Percentiles rank a stretch among this genome's conserved stretches.
Conservation (phyloP, 495 filamentous ascomycete genomes). For the Penicillium mononematosum region DNA sequence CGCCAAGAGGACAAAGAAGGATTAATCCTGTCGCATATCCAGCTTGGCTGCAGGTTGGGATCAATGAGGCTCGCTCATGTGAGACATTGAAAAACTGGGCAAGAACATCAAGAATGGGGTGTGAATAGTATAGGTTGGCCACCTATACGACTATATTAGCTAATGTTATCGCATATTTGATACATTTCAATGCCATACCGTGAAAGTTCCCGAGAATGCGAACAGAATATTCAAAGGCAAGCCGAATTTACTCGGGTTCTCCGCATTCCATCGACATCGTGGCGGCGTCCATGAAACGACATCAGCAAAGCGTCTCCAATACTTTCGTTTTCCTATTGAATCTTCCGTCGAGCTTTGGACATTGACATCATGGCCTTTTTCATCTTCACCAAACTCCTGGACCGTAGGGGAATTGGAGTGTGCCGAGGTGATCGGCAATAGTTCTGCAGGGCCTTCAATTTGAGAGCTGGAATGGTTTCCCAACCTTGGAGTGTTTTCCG, state of each 20-base stretch:
- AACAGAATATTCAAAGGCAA: conserved; percentile 62
- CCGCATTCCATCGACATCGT: conserved; percentile 57
- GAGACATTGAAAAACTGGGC: conserved; percentile 60
- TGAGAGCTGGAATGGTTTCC: neutral
- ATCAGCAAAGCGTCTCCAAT: conserved; percentile 11
- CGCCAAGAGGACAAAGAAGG: conserved; percentile 75
- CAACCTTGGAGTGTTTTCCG: neutral
- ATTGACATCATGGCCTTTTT: conserved; percentile 1
- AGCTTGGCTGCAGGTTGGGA: conserved; percentile 78
- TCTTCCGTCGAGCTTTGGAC: conserved; percentile 3
- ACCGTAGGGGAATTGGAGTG: neutral
- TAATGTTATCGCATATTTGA: neutral
- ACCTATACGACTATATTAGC: conserved; percentile 29
- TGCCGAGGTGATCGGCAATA: conserved; percentile 4
- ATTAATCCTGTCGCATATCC: conserved; percentile 76
- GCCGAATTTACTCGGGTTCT: conserved; percentile 56
- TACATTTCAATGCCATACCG: conserved; percentile 10
- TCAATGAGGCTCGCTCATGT: conserved; percentile 54
- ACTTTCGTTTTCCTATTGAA: neutral
- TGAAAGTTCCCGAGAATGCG: conserved; percentile 45
- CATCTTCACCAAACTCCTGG: neutral
- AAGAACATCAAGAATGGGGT: conserved; percentile 65
- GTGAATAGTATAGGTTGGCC: conserved; percentile 71
- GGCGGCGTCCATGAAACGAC: conserved; percentile 55
- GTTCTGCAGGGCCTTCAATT: neutral